Evolutionary conservation across 1,284 basidiomycete species (phyloP).

Genomic region (Laetiporus sulphureus): DNA sequence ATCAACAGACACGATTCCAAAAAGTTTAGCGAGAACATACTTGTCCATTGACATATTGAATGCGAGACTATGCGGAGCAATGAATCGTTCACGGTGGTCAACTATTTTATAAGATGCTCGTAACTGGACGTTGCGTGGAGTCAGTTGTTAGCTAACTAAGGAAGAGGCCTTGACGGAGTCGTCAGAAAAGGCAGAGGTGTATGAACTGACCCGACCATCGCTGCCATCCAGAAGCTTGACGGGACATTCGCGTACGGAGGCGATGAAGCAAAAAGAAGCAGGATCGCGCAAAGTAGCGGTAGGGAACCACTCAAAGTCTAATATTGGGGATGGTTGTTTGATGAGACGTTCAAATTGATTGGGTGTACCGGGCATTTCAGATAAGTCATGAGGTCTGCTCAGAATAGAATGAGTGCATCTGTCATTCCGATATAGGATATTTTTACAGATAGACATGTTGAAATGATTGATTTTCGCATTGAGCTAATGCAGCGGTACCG

Average conservation of each 20-base stretch:
- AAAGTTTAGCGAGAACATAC: conserved; percentile 44
- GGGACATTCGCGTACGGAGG: conserved; percentile 76
- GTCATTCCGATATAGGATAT: no score
- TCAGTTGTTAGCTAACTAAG: no score
- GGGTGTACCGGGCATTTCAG: conserved; percentile 8
- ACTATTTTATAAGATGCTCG: conserved; percentile 89
- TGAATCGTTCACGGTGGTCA: conserved; percentile 83
- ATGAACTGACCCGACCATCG: conserved; percentile 60
- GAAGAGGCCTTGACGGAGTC: no score
- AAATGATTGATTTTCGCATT: conserved; percentile 56
- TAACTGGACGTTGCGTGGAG: no score
- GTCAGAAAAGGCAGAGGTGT: no score
- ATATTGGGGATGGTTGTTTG: conserved; percentile 59
- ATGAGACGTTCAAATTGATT: no score
- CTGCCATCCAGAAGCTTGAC: conserved; percentile 75
- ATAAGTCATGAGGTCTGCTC: conserved; percentile 13
- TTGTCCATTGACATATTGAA: conserved; percentile 67
- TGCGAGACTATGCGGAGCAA: conserved; percentile 78
- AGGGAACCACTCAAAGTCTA: conserved; percentile 81
- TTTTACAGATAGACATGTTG: conserved; percentile 39
- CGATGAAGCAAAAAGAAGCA: conserved; percentile 72
- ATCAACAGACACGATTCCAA: no score
- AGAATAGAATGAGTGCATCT: no score
- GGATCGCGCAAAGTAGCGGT: conserved; percentile 51
- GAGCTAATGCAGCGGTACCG: conserved; percentile 48